Conservation (phyloP, 2,329 filamentous ascomycete genomes). For the Dothistroma septosporum region DNA sequence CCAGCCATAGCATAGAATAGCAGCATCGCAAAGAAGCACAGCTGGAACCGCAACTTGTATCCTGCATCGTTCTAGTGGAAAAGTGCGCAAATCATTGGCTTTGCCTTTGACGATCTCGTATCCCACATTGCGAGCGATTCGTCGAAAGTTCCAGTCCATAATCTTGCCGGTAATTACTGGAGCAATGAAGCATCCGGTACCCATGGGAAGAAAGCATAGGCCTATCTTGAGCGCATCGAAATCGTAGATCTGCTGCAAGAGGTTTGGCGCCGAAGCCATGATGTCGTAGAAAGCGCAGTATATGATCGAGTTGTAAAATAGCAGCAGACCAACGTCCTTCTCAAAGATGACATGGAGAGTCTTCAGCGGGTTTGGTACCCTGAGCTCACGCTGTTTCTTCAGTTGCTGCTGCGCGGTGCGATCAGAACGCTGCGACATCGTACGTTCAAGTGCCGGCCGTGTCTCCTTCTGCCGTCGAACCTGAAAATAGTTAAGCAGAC, state of each 20-base stretch:
- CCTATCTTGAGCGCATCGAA: constrained; percentile 29
- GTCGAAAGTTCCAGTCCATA: constrained; percentile 69
- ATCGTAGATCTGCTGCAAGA: constrained; percentile 36
- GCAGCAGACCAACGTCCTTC: constrained; percentile 22
- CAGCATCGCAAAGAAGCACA: constrained; percentile 30
- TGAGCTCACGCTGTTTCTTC: constrained; percentile 33
- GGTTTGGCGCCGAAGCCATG: constrained; percentile 44
- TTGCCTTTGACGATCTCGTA: constrained; percentile 59
- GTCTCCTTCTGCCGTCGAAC: constrained; percentile 9
- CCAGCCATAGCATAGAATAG: constrained; percentile 42
- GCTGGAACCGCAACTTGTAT: constrained; percentile 39
- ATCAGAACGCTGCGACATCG: constrained; percentile 24
- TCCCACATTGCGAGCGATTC: constrained; percentile 58
- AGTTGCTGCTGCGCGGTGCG: constrained; percentile 26
- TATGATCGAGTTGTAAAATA: constrained; percentile 26
- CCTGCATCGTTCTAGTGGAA: constrained; percentile 47
- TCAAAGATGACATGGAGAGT: constrained; percentile 39
- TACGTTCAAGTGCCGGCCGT: constrained; percentile 22
- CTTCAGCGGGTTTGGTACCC: constrained; percentile 44
- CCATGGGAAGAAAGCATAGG: constrained; percentile 32
- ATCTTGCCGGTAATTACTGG: constrained; percentile 49
- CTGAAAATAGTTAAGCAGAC: constrained; percentile 27
- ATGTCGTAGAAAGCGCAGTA: constrained; percentile 49
- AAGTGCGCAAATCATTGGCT: constrained; percentile 47
- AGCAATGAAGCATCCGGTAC: constrained; percentile 36